These are phyloP conservation scores for Dendrobium huoshanense DNA, from an alignment of 106 monocot species.

Conservation along the genomic window DNA sequence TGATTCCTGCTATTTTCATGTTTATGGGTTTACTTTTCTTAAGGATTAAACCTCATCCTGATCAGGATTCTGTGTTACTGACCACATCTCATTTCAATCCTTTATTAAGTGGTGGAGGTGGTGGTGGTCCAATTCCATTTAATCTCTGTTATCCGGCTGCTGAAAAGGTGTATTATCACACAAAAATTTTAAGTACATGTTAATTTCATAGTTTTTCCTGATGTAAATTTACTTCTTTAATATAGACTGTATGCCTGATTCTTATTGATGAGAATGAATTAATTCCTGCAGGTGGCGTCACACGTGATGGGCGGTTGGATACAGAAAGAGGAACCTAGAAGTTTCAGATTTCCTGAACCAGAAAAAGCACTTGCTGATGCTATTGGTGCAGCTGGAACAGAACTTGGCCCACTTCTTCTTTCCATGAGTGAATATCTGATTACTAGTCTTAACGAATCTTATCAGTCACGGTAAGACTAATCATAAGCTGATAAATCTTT, in stretches of 20 bases:
- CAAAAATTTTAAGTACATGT: background rate
- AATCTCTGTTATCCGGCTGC: slow-evolving; percentile 55
- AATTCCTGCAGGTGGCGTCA: slow-evolving; percentile 52
- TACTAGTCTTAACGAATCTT: slow-evolving; percentile 86
- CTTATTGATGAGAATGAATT: background rate
- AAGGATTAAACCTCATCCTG: slow-evolving; percentile 85
- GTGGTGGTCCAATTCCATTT: slow-evolving; percentile 88
- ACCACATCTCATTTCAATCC: slow-evolving; percentile 90
- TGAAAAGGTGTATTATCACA: slow-evolving; percentile 38
- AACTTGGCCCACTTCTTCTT: slow-evolving; percentile 57
- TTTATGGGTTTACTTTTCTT: slow-evolving; percentile 71
- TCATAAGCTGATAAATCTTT: background rate
- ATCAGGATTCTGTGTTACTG: slow-evolving; percentile 56
- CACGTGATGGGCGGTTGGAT: slow-evolving; percentile 79
- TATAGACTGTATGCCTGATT: background rate
- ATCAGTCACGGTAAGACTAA: slow-evolving; percentile 68
- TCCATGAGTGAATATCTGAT: slow-evolving; percentile 91
- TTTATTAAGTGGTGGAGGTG: slow-evolving; percentile 68
- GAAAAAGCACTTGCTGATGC: slow-evolving; percentile 66
- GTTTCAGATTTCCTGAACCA: slow-evolving; percentile 65
- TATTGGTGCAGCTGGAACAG: slow-evolving; percentile 62
- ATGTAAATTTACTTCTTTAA: slow-evolving; percentile 2
- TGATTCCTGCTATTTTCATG: slow-evolving; percentile 71
- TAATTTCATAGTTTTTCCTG: background rate
- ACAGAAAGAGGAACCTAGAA: slow-evolving; percentile 56